Base-by-base conservation (phyloP, 192 early-diverging fungal species). In the Thamnidium elegans region DNA sequence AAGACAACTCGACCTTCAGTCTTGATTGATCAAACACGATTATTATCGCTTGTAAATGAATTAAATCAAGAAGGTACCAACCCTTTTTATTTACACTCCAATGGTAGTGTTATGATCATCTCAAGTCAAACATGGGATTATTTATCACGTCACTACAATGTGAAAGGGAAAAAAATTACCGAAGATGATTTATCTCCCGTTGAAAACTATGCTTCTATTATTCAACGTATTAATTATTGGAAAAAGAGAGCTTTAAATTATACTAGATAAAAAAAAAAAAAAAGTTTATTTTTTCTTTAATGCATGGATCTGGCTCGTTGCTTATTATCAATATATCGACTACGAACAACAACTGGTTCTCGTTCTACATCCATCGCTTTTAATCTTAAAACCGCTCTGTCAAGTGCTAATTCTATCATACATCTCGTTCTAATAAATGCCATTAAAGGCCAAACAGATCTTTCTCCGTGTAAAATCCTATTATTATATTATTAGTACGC, bases 391-490 rank as follows among this genome's bases (percentile, higher is more conserved):
- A 67, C 46, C 4, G 65, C 65, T 69, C 73, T 50, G 54, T 92
- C 86, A 13, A 93, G 70, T 23, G 81, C 85, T 21, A 89, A 60
- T 70, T 93, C 91, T 51, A 93, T 81, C 72, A 78, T 80, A 21
- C 82, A 82, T n/a, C 91, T 74, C 50, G 83, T 79, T 23, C 74
- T 76, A 59, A 91, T 88, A 66, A 93, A 71, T 5, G 83, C 78
- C 11, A 93, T 58, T 34, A 84, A 75, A 3, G 91, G 91, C 91
- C 91, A 93, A 0, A 89, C 88, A 3, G 89, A 83, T 52, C 84
- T 79, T 65, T 93, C 87, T n/a, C 91, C 91, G 61, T 91, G 90
- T 15, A 81, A 36, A 44, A 93, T 86, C 89, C 89, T 89, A 13
- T n/a, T 9, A 2, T 52, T 14, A 42, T 30, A 42, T 30, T 50